Percentiles rank a stretch among this genome's conserved stretches.
phyloP scores from a whole-genome alignment of 306 rosid genomes.

The Pachyrhizus erosus region DNA sequence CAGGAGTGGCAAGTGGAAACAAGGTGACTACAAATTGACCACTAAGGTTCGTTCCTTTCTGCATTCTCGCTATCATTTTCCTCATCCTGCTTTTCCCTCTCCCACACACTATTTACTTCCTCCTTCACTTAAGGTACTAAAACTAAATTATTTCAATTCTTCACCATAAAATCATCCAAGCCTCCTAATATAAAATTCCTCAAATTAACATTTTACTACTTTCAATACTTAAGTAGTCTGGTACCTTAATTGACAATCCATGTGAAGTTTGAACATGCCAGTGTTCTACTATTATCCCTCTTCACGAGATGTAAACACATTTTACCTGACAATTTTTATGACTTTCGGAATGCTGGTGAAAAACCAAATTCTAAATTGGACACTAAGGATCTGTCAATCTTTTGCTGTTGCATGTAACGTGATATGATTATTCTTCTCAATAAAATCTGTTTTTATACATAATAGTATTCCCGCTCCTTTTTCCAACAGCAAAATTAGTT shows the following conservation, averaged over 20 bases:
- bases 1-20: conserved; percentile 75
- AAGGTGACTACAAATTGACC: conserved; percentile 66
- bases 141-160: too few relatives aligned
- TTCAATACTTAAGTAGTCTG: too few relatives aligned
- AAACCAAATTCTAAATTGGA: background rate
- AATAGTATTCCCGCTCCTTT: background rate
- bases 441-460: background rate
- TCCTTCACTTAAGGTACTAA: too few relatives aligned
- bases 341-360: conserved; percentile 1
- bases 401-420: background rate
- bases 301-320: background rate
- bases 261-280: background rate
- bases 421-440: background rate
- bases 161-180: too few relatives aligned
- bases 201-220: too few relatives aligned
- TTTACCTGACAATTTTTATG: background rate
- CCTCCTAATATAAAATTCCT: too few relatives aligned
- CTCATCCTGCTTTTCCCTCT: too few relatives aligned
- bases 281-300: background rate
- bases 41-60: conserved; percentile 59
- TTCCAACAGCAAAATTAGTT: conserved; percentile 5
- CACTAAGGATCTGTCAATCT: background rate
- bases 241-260: background rate
- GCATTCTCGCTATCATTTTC: too few relatives aligned
- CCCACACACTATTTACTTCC: too few relatives aligned